Evolutionary conservation across 441 rosid genomes (phyloP).

Genomic region (Adansonia madagascariensis): DNA sequence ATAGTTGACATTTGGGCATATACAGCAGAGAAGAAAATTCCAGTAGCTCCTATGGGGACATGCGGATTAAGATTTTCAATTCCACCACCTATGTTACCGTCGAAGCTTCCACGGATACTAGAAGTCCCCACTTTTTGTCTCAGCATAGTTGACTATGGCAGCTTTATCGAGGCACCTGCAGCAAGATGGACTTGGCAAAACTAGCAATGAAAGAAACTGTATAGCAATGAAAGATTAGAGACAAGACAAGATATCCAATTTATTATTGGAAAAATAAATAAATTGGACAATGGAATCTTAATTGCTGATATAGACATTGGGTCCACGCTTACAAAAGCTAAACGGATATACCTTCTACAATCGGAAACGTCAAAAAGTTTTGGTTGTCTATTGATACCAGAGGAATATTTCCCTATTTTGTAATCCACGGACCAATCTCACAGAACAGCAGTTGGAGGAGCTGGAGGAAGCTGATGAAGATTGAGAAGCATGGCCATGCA

Average conservation of each 20-base stretch:
- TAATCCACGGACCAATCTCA: no score
- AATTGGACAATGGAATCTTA: neutral
- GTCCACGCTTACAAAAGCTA: neutral
- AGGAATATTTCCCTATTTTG: no score
- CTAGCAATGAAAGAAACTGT: neutral
- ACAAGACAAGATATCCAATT: neutral
- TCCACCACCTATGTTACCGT: slow-evolving; percentile 93
- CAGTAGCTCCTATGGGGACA: slow-evolving; percentile 90
- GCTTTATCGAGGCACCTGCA: slow-evolving; percentile 91
- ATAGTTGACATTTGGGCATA: slow-evolving; percentile 80
- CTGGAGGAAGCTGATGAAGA: no score
- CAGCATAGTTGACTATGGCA: slow-evolving; percentile 68
- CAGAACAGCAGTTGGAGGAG: no score
- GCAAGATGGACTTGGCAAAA: slow-evolving; percentile 12
- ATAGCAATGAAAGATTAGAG: neutral
- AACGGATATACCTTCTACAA: neutral
- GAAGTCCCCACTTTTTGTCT: slow-evolving; percentile 52
- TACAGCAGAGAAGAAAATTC: slow-evolving; percentile 73
- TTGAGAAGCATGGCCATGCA: no score
- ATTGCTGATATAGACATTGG: neutral
- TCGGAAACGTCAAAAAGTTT: no score
- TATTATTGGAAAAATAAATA: neutral
- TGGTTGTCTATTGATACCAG: no score
- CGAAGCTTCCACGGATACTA: slow-evolving; percentile 74
- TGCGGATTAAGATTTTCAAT: slow-evolving; percentile 75